Percentiles rank a stretch among this genome's conserved stretches.
These are phyloP conservation scores for Trichophyton simii DNA, from an alignment of 2,329 filamentous ascomycete species.

Conservation along the genomic window DNA sequence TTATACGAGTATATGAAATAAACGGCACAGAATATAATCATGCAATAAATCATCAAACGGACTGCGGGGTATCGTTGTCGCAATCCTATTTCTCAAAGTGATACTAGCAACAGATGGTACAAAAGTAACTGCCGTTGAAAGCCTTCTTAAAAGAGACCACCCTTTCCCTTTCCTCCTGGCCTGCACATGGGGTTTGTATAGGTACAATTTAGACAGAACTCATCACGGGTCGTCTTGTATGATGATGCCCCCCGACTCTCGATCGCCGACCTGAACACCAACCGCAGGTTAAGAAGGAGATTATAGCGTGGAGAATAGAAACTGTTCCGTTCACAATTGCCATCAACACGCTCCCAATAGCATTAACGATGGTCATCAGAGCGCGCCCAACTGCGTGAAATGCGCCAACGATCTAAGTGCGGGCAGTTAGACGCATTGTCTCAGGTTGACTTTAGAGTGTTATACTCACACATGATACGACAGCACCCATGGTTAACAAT, in stretches of 20 bases:
- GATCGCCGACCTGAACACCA: conserved; percentile 21
- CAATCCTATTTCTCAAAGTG: background rate
- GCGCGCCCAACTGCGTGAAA: conserved; percentile 52
- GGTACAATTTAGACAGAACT: conserved; percentile 3
- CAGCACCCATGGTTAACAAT: conserved; percentile 58
- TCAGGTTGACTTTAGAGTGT: conserved; percentile 14
- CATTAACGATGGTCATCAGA: conserved; percentile 57
- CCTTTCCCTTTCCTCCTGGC: background rate
- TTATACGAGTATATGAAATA: background rate
- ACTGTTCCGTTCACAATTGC: conserved; percentile 58
- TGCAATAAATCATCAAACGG: background rate
- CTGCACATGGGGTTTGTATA: background rate
- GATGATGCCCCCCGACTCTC: background rate
- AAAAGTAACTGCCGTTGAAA: background rate
- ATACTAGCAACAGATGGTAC: background rate
- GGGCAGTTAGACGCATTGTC: background rate
- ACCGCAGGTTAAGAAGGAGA: conserved; percentile 48
- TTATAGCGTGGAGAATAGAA: conserved; percentile 51
- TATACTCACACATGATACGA: conserved; percentile 63
- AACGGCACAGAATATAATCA: too few relatives aligned
- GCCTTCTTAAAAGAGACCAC: background rate
- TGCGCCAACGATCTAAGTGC: conserved; percentile 42
- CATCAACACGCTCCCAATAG: conserved; percentile 51
- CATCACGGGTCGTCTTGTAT: conserved; percentile 8
- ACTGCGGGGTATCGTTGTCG: background rate